Evolutionary conservation across 805 yeast genomes (phyloP).

Genomic region (Yamadazyma tumulicola): DNA sequence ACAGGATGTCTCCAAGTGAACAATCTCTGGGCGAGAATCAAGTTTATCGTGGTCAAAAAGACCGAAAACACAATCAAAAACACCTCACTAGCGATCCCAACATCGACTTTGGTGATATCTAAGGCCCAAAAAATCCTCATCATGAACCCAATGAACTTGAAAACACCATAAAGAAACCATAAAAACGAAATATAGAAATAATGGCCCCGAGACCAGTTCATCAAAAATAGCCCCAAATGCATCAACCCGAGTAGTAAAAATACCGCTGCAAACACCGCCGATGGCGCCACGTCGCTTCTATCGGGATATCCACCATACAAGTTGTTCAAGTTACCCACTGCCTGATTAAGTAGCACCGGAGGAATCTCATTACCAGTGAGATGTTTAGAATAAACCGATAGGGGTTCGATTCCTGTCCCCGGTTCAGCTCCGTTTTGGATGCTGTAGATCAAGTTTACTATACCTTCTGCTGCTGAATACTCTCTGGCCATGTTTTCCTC

Average conservation of each 20-base stretch:
- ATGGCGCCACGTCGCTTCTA: slow-evolving; percentile 52
- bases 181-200: slow-evolving; percentile 52
- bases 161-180: slow-evolving; percentile 46
- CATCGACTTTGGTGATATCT: slow-evolving; percentile 39
- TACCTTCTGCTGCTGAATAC: slow-evolving; percentile 21
- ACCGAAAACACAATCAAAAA: slow-evolving; percentile 55
- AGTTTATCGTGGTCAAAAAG: slow-evolving; percentile 52
- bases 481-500: slow-evolving; percentile 5
- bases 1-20: slow-evolving; percentile 78
- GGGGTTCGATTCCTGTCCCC: slow-evolving; percentile 25
- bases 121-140: slow-evolving; percentile 57
- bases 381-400: slow-evolving; percentile 22
- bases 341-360: slow-evolving; percentile 28
- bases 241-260: slow-evolving; percentile 46
- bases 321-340: slow-evolving; percentile 40
- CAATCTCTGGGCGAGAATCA: slow-evolving; percentile 66
- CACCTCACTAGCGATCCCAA: slow-evolving; percentile 57
- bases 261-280: slow-evolving; percentile 50
- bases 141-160: slow-evolving; percentile 57
- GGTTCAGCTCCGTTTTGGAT: slow-evolving; percentile 21
- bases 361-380: slow-evolving; percentile 40
- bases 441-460: slow-evolving; percentile 20
- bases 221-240: slow-evolving; percentile 46
- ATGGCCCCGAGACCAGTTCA: slow-evolving; percentile 55
- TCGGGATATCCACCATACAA: slow-evolving; percentile 66